Base-by-base conservation (phyloP, 306 rosid genomes). In the Mimosa bimucronata region DNA sequence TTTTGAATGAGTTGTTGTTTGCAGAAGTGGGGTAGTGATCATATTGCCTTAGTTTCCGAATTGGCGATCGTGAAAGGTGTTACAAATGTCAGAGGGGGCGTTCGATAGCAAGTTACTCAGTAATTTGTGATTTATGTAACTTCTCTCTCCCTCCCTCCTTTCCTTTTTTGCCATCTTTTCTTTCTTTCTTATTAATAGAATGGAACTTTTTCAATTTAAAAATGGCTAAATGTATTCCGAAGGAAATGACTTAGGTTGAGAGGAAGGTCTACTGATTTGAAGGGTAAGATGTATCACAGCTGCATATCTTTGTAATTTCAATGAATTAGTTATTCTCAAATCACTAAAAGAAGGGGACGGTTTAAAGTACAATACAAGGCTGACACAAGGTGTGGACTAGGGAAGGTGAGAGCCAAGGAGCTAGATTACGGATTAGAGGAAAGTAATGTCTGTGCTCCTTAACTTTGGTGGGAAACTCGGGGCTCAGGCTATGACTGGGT, bases 11-110 rank as follows among this genome's bases (percentile, higher is more conserved):
- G 41, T 9, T 25, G 48, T 21, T 58, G 66, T 67, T 41, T 75
- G 77, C 89, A 95, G 98, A 95, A 91, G 89, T 95, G 98, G 98
- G 94, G 97, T 44, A 95, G 99, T 46, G 99, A 95, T 78, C 98
- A 95, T 77, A 89, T 95, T 83, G 97, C 98, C 37, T 77, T 95
- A 88, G 98, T 76, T 83, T 82, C 96, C 9, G 99, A 95, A 79
- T 78, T 95, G 82, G 96, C 90, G 11, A 83, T 91, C 40, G 45
- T 77, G 75, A 87, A 85, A 74, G 83, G 81, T 66, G 81, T 44
- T 50, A 42, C 80, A 26, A 46, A 83, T 77, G 45, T 61, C 71
- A 57, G 30, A 74, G 45, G 74, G 45, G 75, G 78, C 37, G 81
- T 70, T 53, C 13, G 42, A 42, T 73, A 82, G 82, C 87, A 46